phyloP scores from a whole-genome alignment of 306 rosid genomes.

The Acacia crassicarpa region DNA sequence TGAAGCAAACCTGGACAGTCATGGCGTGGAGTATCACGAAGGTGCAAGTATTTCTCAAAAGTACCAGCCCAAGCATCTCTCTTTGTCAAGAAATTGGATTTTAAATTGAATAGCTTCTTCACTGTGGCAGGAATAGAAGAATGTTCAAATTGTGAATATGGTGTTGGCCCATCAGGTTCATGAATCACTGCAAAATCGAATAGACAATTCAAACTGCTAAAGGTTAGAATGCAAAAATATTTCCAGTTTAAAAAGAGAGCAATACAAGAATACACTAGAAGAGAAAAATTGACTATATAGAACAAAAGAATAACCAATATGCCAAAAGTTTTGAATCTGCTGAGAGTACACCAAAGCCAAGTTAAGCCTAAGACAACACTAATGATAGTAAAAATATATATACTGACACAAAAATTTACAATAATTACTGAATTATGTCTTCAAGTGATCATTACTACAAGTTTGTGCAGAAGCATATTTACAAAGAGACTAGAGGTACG shows the following conservation, averaged over 20 bases:
- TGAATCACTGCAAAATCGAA: slow-evolving; percentile 65
- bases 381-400: slow-evolving; percentile 24
- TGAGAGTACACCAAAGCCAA: background rate
- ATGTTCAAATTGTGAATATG: slow-evolving; percentile 78
- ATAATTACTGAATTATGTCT: background rate
- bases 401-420: background rate
- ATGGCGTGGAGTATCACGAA: slow-evolving; percentile 76
- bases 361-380: slow-evolving; percentile 1
- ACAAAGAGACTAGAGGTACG: slow-evolving; percentile 20
- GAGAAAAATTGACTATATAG: slow-evolving; percentile 12
- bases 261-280: slow-evolving; percentile 21
- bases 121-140: slow-evolving; percentile 92
- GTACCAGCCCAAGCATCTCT: slow-evolving; percentile 99
- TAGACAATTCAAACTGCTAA: slow-evolving; percentile 15
- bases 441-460: background rate
- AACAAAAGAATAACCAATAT: slow-evolving; percentile 4
- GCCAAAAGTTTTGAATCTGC: background rate
- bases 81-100: slow-evolving; percentile 88
- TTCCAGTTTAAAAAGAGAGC: background rate
- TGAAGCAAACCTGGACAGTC: slow-evolving; percentile 88
- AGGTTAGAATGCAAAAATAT: slow-evolving; percentile 1
- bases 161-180: slow-evolving; percentile 82
- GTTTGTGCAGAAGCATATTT: slow-evolving; percentile 20
- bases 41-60: slow-evolving; percentile 68
- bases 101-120: slow-evolving; percentile 90